Evolutionary conservation across 2,329 filamentous ascomycete genomes (phyloP), one percentile per base, ranked within the genome.

Genomic region (Colletotrichum shisoi): DNA sequence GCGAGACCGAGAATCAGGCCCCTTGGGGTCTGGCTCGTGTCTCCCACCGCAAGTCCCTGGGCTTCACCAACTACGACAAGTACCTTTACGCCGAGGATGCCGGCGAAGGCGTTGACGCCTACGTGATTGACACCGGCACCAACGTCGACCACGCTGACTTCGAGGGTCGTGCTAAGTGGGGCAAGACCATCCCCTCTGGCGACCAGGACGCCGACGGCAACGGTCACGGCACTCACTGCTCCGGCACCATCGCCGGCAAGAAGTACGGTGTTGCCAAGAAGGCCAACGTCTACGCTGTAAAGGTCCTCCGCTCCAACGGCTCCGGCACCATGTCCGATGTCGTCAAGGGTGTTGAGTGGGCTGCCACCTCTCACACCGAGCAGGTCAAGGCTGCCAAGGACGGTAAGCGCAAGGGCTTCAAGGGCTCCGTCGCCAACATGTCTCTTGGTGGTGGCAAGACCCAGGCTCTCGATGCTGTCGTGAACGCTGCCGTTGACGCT

Each of bases 241-340:
- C 95, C 71, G 95, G 95, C 74, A 99, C 96, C 70, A 90, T 99
- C 75, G 95, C 92, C 72, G 95, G 96, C 78, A 96, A 95, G 89
- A 97, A 97, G 85, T 99, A 97, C 78, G 95, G 95, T 87, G 95
- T 99, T 71, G 94, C 95, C 79, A 99, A 99, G 90, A 97, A 98
- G 88, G 95, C 96, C 77, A 89, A 92, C 74, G 85, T 99, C 79
- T 94, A 96, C 76, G 95, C 95, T 71, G 94, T 99, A 85, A 99
- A 99, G 90, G 95, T 99, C 46, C 91, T 99, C 74, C 89, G 91
- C 78, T 97, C 94, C 74, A 99, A 97, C 81, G 95, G 95, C 75
- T 97, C 94, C 57, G 95, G 95, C 75, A 94, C 93, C 78, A 99
- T 99, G 96, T 94, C 94, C 66, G 95, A 99, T 77, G 95, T 99